Evolutionary conservation across 176 grass and related monocot genomes (phyloP).

Genomic region (Oryza meridionalis): DNA sequence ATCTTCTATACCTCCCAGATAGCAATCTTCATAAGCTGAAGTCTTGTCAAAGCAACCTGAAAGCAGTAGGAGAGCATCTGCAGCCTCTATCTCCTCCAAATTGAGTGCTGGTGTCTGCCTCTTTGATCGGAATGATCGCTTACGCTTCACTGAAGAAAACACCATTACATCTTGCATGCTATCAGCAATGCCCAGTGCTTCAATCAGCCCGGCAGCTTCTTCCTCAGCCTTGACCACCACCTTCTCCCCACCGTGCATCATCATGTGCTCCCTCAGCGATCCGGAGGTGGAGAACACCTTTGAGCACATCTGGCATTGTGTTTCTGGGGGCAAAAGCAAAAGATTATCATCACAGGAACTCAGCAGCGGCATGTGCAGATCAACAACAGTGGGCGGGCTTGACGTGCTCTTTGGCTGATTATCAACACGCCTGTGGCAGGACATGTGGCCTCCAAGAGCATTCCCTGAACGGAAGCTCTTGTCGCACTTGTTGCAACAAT

Average conservation of each 20-base stretch:
- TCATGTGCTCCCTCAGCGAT: slow-evolving; percentile 19
- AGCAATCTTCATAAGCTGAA: slow-evolving; percentile 30
- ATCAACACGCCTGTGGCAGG: slow-evolving; percentile 31
- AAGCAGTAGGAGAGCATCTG: slow-evolving; percentile 37
- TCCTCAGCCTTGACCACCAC: slow-evolving; percentile 8
- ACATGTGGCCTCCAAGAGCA: slow-evolving; percentile 65
- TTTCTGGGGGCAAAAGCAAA: neutral
- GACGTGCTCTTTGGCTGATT: slow-evolving; percentile 27
- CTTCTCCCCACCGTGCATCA: slow-evolving; percentile 21
- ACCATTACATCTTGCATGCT: slow-evolving; percentile 13
- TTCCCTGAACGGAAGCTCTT: slow-evolving; percentile 51
- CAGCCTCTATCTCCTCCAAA: slow-evolving; percentile 43
- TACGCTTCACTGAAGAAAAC: slow-evolving; percentile 38
- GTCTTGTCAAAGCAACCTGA: slow-evolving; percentile 20
- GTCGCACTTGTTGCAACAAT: slow-evolving; percentile 47
- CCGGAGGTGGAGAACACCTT: slow-evolving; percentile 36
- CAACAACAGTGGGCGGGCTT: neutral
- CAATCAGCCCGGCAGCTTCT: slow-evolving; percentile 22
- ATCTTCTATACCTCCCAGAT: neutral
- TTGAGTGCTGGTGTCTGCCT: neutral
- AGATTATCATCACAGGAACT: slow-evolving; percentile 26
- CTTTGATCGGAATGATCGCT: slow-evolving; percentile 31
- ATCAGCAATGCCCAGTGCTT: slow-evolving; percentile 11
- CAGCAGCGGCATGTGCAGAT: slow-evolving; percentile 21
- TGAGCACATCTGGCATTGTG: slow-evolving; percentile 33